These are phyloP conservation scores for Chlorokybus atmophyticus DNA, from an alignment of 139 green algal genomes.

Conservation along the genomic window DNA sequence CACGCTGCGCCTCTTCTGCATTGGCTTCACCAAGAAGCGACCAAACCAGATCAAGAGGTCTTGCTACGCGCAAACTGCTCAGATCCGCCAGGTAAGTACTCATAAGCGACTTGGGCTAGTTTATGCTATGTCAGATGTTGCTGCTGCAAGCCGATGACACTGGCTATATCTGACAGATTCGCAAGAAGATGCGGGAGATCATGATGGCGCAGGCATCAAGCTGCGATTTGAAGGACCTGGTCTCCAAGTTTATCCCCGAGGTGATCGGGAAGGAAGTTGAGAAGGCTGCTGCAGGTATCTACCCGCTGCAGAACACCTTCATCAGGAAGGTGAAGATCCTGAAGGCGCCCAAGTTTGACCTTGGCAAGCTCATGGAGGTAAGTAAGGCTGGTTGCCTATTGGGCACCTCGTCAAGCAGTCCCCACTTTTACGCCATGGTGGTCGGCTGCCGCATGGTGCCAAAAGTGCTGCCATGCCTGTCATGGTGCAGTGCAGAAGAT, in stretches of 20 bases:
- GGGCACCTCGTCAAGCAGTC: too few relatives aligned
- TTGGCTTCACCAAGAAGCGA: conserved; percentile 95
- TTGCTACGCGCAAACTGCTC: conserved; percentile 77
- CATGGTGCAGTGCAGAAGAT: neutral
- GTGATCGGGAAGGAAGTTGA: conserved; percentile 96
- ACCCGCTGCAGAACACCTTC: conserved; percentile 83
- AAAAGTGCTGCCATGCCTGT: too few relatives aligned
- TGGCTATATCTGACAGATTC: conserved; percentile 52
- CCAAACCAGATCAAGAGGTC: conserved; percentile 84
- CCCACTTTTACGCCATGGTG: too few relatives aligned
- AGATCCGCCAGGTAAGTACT: conserved; percentile 33
- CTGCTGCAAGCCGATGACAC: too few relatives aligned
- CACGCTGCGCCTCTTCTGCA: conserved; percentile 89
- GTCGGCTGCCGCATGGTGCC: too few relatives aligned
- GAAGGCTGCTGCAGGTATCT: conserved; percentile 75
- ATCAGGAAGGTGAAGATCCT: conserved; percentile 99
- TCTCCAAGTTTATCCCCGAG: conserved; percentile 98
- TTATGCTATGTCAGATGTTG: neutral
- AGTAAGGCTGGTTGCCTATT: conserved; percentile 81
- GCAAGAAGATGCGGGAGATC: conserved; percentile 98
- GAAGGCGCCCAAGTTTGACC: conserved; percentile 94
- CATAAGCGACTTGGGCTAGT: too few relatives aligned
- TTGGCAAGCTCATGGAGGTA: conserved; percentile 98
- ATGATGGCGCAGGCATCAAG: conserved; percentile 77
- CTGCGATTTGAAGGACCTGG: conserved; percentile 96